Evolutionary conservation across 306 rosid species (phyloP), one percentile per base, ranked within the genome.

Genomic region (Dryas octopetala): DNA sequence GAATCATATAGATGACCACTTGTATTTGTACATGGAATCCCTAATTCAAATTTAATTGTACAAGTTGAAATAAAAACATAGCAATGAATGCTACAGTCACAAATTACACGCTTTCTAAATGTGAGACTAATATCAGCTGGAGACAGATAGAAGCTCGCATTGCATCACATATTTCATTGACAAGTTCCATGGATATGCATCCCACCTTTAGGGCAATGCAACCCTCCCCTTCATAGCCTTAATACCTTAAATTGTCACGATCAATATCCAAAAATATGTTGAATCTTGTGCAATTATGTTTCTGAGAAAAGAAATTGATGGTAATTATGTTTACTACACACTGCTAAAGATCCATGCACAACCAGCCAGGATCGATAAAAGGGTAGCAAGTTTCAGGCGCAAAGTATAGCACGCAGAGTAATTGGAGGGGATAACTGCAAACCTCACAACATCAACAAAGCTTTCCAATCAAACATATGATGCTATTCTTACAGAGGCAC

Each of bases 331-430:
- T 53, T 5, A 53, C 0, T 0, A 4, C 23, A 53, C 6, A 53
- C 58, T 16, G 13, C 73, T 44, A 14, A 50, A 68, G 46, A 68
- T 16, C 23, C 73, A 65, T 14, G 69, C 61, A 51, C 61, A 51
- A 41, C 14, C 7, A 38, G 26, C 38, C 40, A 70, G 16, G 64
- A 54, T 54, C 38, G 14, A 70, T 47, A 70, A 8, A 70, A 0
- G 6, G 61, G 7, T 40, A 70, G 50, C 51, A 53, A 52, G 41
- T 70, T 11, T 53, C 40, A 41, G 46, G 43, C 62, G 8, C 38
- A 4, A 69, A 69, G 16, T 51, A 45, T 65, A 65, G 13, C n/a
- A 28, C 17, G 5, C 11, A 19, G 48, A 41, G 70, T 65, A 44
- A 65, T 47, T 65, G 32, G 26, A 16, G 45, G 48, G 74, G 17